Evolutionary conservation across 2,329 filamentous ascomycete genomes (phyloP).

Genomic region (Aspergillus alliaceus): DNA sequence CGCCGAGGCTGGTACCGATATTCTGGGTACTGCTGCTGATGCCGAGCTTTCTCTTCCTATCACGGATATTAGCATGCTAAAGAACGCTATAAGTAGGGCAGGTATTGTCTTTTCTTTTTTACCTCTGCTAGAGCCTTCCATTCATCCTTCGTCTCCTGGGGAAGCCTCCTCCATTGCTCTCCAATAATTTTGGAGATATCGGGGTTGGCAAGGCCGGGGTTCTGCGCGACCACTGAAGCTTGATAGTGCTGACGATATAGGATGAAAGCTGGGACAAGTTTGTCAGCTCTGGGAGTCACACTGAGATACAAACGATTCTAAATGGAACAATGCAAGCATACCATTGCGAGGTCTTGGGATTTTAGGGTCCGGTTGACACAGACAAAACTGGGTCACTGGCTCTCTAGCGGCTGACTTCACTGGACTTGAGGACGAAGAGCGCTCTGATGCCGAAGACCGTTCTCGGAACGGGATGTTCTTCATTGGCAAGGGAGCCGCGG

Average conservation of each 20-base stretch:
- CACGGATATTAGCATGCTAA: conserved; percentile 2
- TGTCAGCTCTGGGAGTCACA: conserved; percentile 40
- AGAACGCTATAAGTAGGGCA: neutral
- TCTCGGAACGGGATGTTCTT: conserved; percentile 26
- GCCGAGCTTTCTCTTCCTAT: conserved; percentile 82
- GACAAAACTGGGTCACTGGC: conserved; percentile 57
- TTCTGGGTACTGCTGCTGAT: conserved; percentile 85
- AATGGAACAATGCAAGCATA: conserved; percentile 43
- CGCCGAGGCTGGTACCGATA: conserved; percentile 91
- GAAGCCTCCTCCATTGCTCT: conserved; percentile 80
- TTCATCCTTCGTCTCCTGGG: conserved; percentile 71
- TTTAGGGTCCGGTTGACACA: conserved; percentile 70
- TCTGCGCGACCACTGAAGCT: conserved; percentile 72
- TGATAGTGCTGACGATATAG: conserved; percentile 94
- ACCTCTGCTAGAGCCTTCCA: conserved; percentile 90
- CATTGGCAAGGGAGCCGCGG: conserved; percentile 15
- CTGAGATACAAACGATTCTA: neutral
- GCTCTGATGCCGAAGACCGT: conserved; percentile 23
- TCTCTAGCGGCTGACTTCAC: conserved; percentile 39
- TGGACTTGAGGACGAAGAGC: conserved; percentile 36
- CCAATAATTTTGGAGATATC: conserved; percentile 98
- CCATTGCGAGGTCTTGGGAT: conserved; percentile 71
- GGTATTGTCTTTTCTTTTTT: conserved; percentile 21
- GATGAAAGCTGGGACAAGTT: conserved; percentile 90
- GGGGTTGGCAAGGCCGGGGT: conserved; percentile 90